Evolutionary conservation across 2,329 filamentous ascomycete species (phyloP), one percentile per base, ranked within the genome.

Genomic region (Cyclaneusma minus): DNA sequence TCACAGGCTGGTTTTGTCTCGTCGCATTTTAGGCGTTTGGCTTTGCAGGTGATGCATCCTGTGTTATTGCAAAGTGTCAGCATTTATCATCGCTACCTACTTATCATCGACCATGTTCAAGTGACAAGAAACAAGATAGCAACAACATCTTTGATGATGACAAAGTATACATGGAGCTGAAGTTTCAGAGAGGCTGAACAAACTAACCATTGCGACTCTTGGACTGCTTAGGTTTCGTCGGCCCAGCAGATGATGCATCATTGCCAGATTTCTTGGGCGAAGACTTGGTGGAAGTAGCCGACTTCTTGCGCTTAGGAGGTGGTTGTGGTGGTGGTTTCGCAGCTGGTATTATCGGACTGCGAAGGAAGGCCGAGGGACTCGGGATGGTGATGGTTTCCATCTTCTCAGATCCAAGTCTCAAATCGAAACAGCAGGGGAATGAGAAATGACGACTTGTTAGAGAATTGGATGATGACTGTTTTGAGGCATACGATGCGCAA

Each of bases 21-120:
- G 46, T 79, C 75, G 51, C 75, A 81, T 51, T 80, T 81, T 28
- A 81, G 53, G 32, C 75, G 60, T 51, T 80, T 80, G 34, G 67
- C 61, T 51, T 80, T 81, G 56, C 75, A 81, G 29, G 75, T 80
- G 38, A 71, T 62, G 50, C 75, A 81, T 37, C 75, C 75, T 80
- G 44, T 41, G 32, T 33, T 8, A 20, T 20, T 8, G n/a, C 8
- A 20, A 20, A 8, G 18, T n/a, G n/a, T 20, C 18, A 20, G 18
- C n/a, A n/a, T n/a, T n/a, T n/a, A n/a, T n/a, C n/a, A n/a, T n/a
- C n/a, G n/a, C n/a, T n/a, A n/a, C n/a, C n/a, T n/a, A n/a, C n/a
- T n/a, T n/a, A n/a, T n/a, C n/a, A n/a, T n/a, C n/a, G n/a, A n/a
- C n/a, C n/a, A 12, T 28, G 7, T 17, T 14, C 4, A 19, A 17